These are phyloP conservation scores for Gorgonomyces haynaldii DNA, from an alignment of 192 early-diverging fungal species.

Conservation along the genomic window DNA sequence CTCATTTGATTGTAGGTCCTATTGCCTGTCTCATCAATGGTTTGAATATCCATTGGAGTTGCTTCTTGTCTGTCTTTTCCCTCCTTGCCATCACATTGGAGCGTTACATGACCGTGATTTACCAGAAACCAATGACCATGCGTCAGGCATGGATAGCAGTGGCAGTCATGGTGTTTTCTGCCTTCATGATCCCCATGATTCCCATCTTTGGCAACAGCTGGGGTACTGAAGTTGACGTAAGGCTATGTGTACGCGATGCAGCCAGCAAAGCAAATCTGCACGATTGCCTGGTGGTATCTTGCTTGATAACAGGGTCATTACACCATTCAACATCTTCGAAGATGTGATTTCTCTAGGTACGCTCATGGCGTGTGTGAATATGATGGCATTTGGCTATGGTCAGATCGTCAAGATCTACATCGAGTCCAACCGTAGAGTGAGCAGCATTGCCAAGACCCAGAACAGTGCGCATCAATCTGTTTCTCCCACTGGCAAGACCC, in stretches of 20 bases:
- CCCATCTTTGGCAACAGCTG: background rate
- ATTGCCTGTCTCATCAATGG: background rate
- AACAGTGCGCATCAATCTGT: too few species aligned
- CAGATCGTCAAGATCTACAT: too few species aligned
- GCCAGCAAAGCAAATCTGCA: background rate
- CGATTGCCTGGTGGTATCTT: background rate
- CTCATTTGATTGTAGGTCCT: background rate
- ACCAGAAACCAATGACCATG: background rate
- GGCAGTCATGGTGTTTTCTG: background rate
- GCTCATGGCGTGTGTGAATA: too few species aligned
- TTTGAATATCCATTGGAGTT: background rate
- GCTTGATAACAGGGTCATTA: too few species aligned
- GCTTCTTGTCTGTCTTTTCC: background rate
- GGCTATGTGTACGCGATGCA: background rate
- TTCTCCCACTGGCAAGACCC: background rate
- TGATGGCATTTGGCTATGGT: too few species aligned
- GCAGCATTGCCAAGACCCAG: too few species aligned
- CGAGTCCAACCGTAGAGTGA: too few species aligned
- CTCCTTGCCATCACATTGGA: conserved; percentile 4
- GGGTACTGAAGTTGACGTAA: background rate
- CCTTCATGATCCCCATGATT: background rate
- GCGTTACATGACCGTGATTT: background rate
- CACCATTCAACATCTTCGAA: too few species aligned
- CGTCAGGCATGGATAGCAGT: conserved; percentile 1
- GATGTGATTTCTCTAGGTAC: too few species aligned